Evolutionary conservation across 2,329 filamentous ascomycete species (phyloP).

Genomic region (Verticillium nonalfalfae): DNA sequence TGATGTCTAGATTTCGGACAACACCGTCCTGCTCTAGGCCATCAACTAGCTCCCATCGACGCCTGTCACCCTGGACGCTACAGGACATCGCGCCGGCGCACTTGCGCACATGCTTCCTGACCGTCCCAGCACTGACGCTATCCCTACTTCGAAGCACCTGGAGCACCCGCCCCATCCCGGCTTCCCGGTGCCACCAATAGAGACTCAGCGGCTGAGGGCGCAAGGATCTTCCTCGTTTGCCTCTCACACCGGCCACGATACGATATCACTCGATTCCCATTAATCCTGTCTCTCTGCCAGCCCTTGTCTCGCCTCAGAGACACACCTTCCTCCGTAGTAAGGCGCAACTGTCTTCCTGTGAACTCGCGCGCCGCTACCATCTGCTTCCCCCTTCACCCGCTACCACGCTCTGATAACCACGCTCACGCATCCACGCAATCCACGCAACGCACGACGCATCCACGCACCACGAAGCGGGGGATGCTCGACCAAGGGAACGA

Average conservation of each 20-base stretch:
- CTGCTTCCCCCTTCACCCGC: not conserved
- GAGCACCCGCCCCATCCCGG: constrained; percentile 1
- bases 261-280: not conserved
- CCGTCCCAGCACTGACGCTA: not conserved
- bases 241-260: not conserved
- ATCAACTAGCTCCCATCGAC: not conserved
- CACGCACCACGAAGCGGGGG: not conserved
- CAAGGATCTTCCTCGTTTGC: constrained; percentile 2
- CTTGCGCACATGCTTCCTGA: not conserved
- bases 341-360: not conserved
- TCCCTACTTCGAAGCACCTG: not conserved
- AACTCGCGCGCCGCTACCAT: not conserved
- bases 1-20: not conserved
- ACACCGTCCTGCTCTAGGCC: not conserved
- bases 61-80: not conserved
- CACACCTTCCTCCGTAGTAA: not conserved
- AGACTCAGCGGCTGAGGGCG: not conserved
- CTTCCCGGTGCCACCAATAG: constrained; percentile 5
- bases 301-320: not conserved
- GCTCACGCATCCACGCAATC: not conserved
- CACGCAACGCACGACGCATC: not conserved
- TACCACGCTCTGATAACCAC: no score
- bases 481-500: not conserved
- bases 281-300: not conserved
- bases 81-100: not conserved